Evolutionary conservation across 768 basidiomycete genomes (phyloP).

Genomic region (Zangia roseola): DNA sequence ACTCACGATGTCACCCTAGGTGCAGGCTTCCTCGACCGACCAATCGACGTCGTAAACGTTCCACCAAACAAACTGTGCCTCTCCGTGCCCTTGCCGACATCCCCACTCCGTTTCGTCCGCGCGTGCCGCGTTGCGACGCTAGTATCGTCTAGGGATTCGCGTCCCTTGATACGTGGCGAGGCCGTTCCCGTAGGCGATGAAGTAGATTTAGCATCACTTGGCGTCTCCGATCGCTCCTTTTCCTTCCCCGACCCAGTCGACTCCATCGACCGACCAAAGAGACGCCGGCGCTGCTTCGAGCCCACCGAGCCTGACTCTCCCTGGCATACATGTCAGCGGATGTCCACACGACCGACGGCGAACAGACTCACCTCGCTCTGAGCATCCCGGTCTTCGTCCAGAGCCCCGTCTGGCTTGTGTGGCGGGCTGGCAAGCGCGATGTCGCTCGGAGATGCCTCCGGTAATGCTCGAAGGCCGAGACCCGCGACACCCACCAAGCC

Average conservation of each 20-base stretch:
- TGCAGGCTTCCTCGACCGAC: conserved; percentile 76
- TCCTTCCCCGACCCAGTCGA: conserved; percentile 34
- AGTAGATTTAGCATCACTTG: conserved; percentile 26
- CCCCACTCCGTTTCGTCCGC: conserved; percentile 50
- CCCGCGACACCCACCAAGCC: conserved; percentile 23
- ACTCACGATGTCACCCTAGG: conserved; percentile 69
- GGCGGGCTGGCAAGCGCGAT: conserved; percentile 44
- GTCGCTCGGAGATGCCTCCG: conserved; percentile 65
- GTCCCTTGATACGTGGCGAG: conserved; percentile 20
- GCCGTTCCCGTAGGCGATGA: conserved; percentile 23
- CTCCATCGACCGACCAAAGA: conserved; percentile 60
- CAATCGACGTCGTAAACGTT: conserved; percentile 56
- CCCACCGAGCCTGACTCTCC: conserved; percentile 44
- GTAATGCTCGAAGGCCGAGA: conserved; percentile 27
- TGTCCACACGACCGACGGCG: background rate
- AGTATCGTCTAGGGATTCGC: conserved; percentile 26
- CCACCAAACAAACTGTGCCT: conserved; percentile 84
- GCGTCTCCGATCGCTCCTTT: conserved; percentile 34
- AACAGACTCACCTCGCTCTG: conserved; percentile 66
- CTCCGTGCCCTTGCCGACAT: conserved; percentile 46
- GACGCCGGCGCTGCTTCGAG: conserved; percentile 40
- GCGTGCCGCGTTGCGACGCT: conserved; percentile 33
- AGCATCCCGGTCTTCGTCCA: conserved; percentile 51
- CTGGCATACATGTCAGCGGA: conserved; percentile 20
- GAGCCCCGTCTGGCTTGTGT: conserved; percentile 31